Conservation (phyloP, 2,329 filamentous ascomycete species). For the Ciborinia camelliae region DNA sequence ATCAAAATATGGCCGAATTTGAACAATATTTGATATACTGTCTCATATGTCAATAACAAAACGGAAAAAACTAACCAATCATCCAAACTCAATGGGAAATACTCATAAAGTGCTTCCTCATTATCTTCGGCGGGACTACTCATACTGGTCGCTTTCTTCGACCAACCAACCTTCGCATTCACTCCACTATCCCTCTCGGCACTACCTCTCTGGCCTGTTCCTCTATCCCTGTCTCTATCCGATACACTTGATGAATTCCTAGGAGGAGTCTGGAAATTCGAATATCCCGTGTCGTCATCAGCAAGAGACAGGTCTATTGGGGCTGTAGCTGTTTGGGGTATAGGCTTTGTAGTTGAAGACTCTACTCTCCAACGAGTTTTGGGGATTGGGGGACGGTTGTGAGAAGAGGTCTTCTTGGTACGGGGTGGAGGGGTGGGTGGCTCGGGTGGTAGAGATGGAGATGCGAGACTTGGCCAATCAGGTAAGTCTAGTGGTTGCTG, state of each 20-base stretch:
- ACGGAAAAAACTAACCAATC: constrained; percentile 60
- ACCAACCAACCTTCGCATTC: constrained; percentile 35
- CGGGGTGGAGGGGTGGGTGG: constrained; percentile 21
- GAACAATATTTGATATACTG: not conserved
- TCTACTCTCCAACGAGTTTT: constrained; percentile 37
- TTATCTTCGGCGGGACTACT: constrained; percentile 66
- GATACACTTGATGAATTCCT: constrained; percentile 1
- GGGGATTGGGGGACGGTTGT: constrained; percentile 33
- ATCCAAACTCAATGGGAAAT: constrained; percentile 86
- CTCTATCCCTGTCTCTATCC: constrained; percentile 16
- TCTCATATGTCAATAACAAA: not conserved
- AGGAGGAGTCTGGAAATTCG: constrained; percentile 8
- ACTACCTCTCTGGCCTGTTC: not conserved
- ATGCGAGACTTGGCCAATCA: constrained; percentile 29
- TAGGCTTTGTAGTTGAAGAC: constrained; percentile 13
- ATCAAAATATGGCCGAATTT: not conserved
- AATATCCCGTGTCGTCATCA: constrained; percentile 31
- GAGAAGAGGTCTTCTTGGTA: constrained; percentile 27
- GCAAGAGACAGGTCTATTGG: constrained; percentile 36
- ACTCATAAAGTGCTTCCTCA: constrained; percentile 85
- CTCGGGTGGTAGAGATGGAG: constrained; percentile 19
- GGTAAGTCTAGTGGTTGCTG: constrained; percentile 34
- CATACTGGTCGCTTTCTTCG: constrained; percentile 41
- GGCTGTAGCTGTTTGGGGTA: constrained; percentile 21
- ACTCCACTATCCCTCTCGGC: constrained; percentile 34